Percentiles rank a stretch among this genome's conserved stretches.
Evolutionary conservation across 225 moss, liverwort and hornwort genomes (phyloP).

Genomic region (Physcomitrellopsis africana): DNA sequence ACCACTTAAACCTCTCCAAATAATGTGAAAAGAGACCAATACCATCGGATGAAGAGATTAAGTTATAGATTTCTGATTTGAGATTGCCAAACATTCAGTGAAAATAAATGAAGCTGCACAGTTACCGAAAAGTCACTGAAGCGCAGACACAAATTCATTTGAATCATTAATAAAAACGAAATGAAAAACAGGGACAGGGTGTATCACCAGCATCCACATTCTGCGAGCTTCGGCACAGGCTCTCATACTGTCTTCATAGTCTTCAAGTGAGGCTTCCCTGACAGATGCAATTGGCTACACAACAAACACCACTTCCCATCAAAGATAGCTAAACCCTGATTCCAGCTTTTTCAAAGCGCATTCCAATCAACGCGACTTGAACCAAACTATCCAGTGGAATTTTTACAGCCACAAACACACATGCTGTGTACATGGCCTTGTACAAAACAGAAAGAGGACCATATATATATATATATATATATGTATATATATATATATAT

Average conservation of each 20-base stretch:
- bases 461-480: neutral
- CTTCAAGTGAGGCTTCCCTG: constrained; percentile 74
- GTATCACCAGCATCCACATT: constrained; percentile 89
- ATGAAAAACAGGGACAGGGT: neutral
- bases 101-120: neutral
- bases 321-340: constrained; percentile 22
- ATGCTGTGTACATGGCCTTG: too few species aligned
- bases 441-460: neutral
- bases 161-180: neutral
- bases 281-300: constrained; percentile 83
- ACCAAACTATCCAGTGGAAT: neutral
- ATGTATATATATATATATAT: neutral
- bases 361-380: neutral
- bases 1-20: constrained; percentile 11
- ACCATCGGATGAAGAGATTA: neutral
- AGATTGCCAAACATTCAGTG: neutral
- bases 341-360: neutral
- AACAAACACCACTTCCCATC: constrained; percentile 1
- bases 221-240: constrained; percentile 70
- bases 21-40: neutral
- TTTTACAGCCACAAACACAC: neutral
- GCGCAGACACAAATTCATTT: neutral
- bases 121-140: constrained; percentile 1
- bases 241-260: constrained; percentile 73
- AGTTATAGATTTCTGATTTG: neutral